Evolutionary conservation across 169 alveolate species (phyloP), one percentile per base, ranked within the genome.

Genomic region (Babesia divergens): DNA sequence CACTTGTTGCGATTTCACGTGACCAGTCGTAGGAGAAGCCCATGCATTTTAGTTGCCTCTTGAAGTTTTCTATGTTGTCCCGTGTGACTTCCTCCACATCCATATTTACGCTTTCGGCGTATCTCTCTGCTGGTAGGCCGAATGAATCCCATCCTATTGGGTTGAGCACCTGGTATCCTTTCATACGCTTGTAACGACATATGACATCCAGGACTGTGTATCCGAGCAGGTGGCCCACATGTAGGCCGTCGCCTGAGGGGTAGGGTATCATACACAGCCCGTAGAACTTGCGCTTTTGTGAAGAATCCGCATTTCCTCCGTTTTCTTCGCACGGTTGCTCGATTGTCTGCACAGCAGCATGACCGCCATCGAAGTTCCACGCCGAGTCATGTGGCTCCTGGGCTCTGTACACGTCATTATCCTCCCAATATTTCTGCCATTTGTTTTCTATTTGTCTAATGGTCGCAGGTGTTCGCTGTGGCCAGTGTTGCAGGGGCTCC

Each of bases 71-170:
- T 1, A 95, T 91, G 60, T 95, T 95, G 29, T 75, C 64, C 9
- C 26, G 44, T 18, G 94, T 91, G 62, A 92, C 91, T 31, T 65
- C 56, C 24, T 66, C 56, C 2, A 96, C 96, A 9, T 82, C 83
- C 0, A 75, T 47, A n/a, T 86, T 86, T 38, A 89, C 59, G 29
- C 77, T 80, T 44, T 91, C 65, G 0, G 98, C 96, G 43, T 93
- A 92, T 69, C 94, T 88, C 82, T 95, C 98, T 24, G 98, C 95
- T 0, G 98, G 98, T 28, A 95, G 60, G 13, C 98, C 98, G 65
- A 95, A 95, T 5, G 96, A 74, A 49, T 95, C 98, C 97, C 97
- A 95, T 18, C 98, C 98, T 68, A 95, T 95, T 0, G 97, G 97
- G 65, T 94, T 93, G 49, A 95, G 84, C 18, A 95, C 98, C 5